A percentile compares a stretch with the other conserved stretches of the same genome.
Conservation (phyloP, 1,284 basidiomycete species). For the Testicularia cyperi region DNA sequence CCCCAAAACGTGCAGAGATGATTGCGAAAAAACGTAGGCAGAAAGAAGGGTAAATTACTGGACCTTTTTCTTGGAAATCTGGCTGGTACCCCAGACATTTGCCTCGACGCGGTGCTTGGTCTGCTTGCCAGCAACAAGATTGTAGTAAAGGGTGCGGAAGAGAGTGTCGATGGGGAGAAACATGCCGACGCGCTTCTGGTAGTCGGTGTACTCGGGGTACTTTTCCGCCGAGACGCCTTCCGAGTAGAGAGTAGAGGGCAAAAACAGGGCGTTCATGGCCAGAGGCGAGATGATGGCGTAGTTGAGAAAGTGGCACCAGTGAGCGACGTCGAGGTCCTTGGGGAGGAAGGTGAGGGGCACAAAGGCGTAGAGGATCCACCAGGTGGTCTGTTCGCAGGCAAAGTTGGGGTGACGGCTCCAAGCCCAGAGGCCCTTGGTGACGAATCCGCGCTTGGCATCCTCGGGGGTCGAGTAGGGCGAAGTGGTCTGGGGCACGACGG, state of each 20-base stretch:
- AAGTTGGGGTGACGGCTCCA: constrained; percentile 90
- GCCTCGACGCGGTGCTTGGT: constrained; percentile 31
- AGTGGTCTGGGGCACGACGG: constrained; percentile 7
- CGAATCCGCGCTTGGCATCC: constrained; percentile 78
- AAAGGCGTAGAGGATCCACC: constrained; percentile 66
- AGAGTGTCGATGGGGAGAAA: constrained; percentile 69
- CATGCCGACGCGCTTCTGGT: constrained; percentile 78
- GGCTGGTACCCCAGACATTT: constrained; percentile 45
- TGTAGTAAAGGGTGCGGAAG: constrained; percentile 58
- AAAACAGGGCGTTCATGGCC: constrained; percentile 49
- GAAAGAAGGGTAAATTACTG: constrained; percentile 3
- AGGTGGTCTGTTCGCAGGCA: constrained; percentile 82
- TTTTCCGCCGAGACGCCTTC: constrained; percentile 77
- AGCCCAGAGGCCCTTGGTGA: constrained; percentile 79
- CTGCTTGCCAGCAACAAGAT: constrained; percentile 27
- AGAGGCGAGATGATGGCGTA: constrained; percentile 46
- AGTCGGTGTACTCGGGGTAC: constrained; percentile 75
- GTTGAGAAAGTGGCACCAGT: constrained; percentile 52
- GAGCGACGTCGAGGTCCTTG: constrained; percentile 62
- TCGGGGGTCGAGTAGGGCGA: constrained; percentile 37
- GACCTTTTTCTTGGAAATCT: constrained; percentile 19
- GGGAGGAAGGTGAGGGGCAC: constrained; percentile 62
- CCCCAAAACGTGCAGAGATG: no score
- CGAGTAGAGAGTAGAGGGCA: constrained; percentile 69
- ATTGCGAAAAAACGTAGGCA: not conserved